A percentile compares a stretch with the other conserved stretches of the same genome.
Conservation (phyloP, 768 basidiomycete genomes). For the Crucibulum laeve region DNA sequence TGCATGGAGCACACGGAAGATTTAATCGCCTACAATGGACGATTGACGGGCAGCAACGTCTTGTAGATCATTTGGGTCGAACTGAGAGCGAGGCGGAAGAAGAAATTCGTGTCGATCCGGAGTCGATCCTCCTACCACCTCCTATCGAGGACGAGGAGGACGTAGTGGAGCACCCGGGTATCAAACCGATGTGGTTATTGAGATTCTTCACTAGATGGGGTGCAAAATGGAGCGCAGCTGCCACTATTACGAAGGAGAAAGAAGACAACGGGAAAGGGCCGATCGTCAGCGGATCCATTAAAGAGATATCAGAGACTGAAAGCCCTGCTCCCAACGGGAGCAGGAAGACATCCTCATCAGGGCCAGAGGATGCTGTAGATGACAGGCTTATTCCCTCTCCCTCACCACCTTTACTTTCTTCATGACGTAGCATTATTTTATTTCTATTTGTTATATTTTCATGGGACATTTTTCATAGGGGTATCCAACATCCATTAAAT, state of each 20-base stretch:
- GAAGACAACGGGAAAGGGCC: neutral
- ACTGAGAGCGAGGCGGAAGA: slow-evolving; percentile 79
- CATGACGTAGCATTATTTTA: too few relatives aligned
- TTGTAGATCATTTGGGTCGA: slow-evolving; percentile 65
- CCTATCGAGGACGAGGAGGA: slow-evolving; percentile 45
- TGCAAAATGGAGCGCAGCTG: slow-evolving; percentile 53
- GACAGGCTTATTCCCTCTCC: too few relatives aligned
- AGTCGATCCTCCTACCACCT: slow-evolving; percentile 18
- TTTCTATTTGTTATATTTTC: too few relatives aligned
- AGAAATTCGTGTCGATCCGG: slow-evolving; percentile 39
- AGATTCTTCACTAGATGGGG: slow-evolving; percentile 78
- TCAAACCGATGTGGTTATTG: slow-evolving; percentile 75
- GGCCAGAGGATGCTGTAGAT: too few relatives aligned
- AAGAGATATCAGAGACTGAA: too few relatives aligned
- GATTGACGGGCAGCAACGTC: slow-evolving; percentile 53
- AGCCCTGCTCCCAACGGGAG: too few relatives aligned
- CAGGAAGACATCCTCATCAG: too few relatives aligned
- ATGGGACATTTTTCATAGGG: too few relatives aligned
- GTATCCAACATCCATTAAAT: too few relatives aligned
- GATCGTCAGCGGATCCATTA: too few relatives aligned
- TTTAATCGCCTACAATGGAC: slow-evolving; percentile 71
- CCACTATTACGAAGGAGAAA: slow-evolving; percentile 2
- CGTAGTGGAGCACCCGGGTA: slow-evolving; percentile 50
- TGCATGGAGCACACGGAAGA: slow-evolving; percentile 52
- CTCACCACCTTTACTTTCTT: too few relatives aligned